Conservation (phyloP, 1,284 basidiomycete species). For the Coriolopsis trogii region DNA sequence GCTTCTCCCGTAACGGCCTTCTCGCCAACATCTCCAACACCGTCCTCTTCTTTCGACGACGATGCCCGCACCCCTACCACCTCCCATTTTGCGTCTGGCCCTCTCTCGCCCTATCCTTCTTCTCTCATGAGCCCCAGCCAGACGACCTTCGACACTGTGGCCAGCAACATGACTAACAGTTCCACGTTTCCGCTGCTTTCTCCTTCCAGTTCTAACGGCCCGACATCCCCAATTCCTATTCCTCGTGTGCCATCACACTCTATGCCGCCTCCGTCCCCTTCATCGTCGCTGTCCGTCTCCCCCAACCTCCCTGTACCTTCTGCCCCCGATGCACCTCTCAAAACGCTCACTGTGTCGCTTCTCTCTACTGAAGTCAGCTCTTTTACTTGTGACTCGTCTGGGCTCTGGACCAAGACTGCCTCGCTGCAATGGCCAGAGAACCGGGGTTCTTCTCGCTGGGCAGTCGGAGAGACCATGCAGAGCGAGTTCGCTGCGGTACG, state of each 20-base stretch:
- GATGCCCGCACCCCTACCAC: constrained; percentile 19
- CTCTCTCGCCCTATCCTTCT: constrained; percentile 11
- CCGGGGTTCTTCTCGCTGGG: constrained; percentile 71
- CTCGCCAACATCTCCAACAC: constrained; percentile 14
- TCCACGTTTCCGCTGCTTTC: constrained; percentile 21
- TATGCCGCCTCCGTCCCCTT: constrained; percentile 34
- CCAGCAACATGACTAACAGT: constrained; percentile 14
- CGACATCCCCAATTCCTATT: constrained; percentile 14
- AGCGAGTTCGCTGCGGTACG: constrained; percentile 67
- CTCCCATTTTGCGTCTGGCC: constrained; percentile 7
- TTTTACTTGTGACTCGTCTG: constrained; percentile 55
- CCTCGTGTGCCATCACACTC: constrained; percentile 13
- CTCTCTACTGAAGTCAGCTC: constrained; percentile 56
- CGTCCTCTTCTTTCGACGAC: constrained; percentile 12
- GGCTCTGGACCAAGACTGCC: constrained; percentile 64
- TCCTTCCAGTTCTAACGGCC: constrained; percentile 11
- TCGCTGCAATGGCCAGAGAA: constrained; percentile 72
- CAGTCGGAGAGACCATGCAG: constrained; percentile 73
- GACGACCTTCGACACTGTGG: constrained; percentile 22
- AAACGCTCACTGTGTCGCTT: constrained; percentile 53
- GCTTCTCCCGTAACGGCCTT: constrained; percentile 17
- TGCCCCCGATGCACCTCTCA: constrained; percentile 40
- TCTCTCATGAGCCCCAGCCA: constrained; percentile 21
- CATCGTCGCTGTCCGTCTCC: constrained; percentile 39
- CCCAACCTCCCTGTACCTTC: constrained; percentile 26